Evolutionary conservation across 805 yeast species (phyloP), one percentile per base, ranked within the genome.

Genomic region (Wickerhamomyces hampshirensis): DNA sequence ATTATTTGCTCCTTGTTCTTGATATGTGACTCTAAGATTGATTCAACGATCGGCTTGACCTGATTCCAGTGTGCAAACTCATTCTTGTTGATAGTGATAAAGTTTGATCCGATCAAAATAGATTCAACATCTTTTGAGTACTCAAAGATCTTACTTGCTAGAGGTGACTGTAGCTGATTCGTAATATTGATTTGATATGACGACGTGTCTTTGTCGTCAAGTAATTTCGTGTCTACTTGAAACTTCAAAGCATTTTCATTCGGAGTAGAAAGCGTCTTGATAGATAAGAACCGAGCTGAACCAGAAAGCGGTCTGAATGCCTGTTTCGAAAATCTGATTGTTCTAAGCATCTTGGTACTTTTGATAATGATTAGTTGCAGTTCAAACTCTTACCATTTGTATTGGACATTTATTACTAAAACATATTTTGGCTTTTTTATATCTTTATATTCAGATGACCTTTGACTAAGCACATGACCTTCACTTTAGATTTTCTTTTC

Each of bases 201-300:
- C 4, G 38, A 30, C 18, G 31, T 32, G 15, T 44, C 41, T 6
- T 43, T 41, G 7, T 39, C 35, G 6, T 37, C 28, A 3, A 51
- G 31, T 14, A 81, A 49, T 58, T 63, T 29, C 47, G 48, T 37
- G 58, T 58, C 44, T 46, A 55, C 14, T 51, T 80, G 63, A 52
- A 80, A 83, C 52, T 83, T 83, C 37, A 83, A 59, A 1, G 93
- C 88, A 56, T 83, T 77, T 35, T 77, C 84, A 51, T 82, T 82
- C 11, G 93, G 93, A 0, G 93, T 83, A 2, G 80, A 65, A 14
- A 71, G 53, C 0, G 86, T 63, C 44, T 71, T 64, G 30, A 67
- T 58, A 3, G 55, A 48, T 6, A 51, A 43, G 12, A 15, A 34
- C 42, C 55, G 44, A 4, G 35, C 26, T 16, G n/a, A n/a, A n/a